These are phyloP conservation scores for Parachaetomium inaequale DNA, from an alignment of 495 filamentous ascomycete genomes.

Conservation along the genomic window DNA sequence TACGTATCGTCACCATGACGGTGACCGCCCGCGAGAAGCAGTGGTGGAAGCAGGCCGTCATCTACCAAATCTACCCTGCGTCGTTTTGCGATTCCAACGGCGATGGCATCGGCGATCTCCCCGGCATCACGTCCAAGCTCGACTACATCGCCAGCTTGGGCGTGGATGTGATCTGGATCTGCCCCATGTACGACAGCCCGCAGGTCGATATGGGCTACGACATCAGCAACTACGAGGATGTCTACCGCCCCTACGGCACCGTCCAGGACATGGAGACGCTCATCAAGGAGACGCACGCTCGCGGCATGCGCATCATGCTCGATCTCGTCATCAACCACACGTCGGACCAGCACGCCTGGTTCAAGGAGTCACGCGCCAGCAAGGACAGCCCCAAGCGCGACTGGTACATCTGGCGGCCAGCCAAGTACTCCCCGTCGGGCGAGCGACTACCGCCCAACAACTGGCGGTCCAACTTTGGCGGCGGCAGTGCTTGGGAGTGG, in stretches of 20 bases:
- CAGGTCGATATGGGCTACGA: constrained; percentile 58
- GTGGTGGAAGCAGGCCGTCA: constrained; percentile 44
- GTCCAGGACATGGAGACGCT: constrained; percentile 59
- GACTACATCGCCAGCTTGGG: constrained; percentile 63
- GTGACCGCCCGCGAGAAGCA: constrained; percentile 1
- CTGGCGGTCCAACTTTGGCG: constrained; percentile 55
- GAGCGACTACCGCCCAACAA: constrained; percentile 67
- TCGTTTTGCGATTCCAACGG: constrained; percentile 65
- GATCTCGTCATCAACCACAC: constrained; percentile 78
- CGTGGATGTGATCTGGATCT: constrained; percentile 66
- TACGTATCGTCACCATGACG: not conserved
- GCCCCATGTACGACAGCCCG: constrained; percentile 58
- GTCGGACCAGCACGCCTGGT: constrained; percentile 71
- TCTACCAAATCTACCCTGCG: constrained; percentile 71
- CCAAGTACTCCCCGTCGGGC: constrained; percentile 55
- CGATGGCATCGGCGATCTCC: constrained; percentile 65
- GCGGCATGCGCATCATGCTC: constrained; percentile 66
- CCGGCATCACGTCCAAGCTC: constrained; percentile 62
- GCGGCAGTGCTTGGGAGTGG: constrained; percentile 59
- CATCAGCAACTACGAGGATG: constrained; percentile 61
- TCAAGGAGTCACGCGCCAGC: constrained; percentile 60
- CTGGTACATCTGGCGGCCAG: constrained; percentile 70
- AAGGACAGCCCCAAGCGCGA: constrained; percentile 60
- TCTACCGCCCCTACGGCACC: constrained; percentile 60
- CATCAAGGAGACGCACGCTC: constrained; percentile 37